Evolutionary conservation across 2,329 filamentous ascomycete species (phyloP).

Genomic region (Claviceps sp.): DNA sequence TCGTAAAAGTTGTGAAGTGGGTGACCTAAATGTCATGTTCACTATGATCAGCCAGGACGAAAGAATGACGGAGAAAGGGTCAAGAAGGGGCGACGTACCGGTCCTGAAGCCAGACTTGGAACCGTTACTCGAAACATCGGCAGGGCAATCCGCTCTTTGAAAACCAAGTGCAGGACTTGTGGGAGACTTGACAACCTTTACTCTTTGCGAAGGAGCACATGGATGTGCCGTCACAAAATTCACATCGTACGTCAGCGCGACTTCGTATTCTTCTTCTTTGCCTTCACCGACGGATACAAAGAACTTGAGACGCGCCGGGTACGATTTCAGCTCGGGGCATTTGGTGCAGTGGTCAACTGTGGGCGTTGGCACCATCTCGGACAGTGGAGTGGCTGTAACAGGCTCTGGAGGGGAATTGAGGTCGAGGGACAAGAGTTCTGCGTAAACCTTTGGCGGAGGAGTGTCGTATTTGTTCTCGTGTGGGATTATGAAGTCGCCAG

Average conservation of each 20-base stretch:
- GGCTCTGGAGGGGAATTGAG: conserved; percentile 32
- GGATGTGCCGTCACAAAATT: conserved; percentile 55
- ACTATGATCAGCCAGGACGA: background rate
- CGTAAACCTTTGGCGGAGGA: conserved; percentile 31
- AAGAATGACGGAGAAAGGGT: background rate
- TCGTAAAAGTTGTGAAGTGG: conserved; percentile 50
- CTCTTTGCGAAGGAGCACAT: conserved; percentile 43
- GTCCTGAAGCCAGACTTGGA: conserved; percentile 34
- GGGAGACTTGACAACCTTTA: conserved; percentile 45
- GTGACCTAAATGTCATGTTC: conserved; percentile 31
- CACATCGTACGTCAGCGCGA: conserved; percentile 42
- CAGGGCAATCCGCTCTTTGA: conserved; percentile 41
- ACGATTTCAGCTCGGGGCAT: conserved; percentile 20
- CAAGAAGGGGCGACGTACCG: conserved; percentile 20
- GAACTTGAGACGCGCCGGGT: conserved; percentile 23
- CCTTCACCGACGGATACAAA: conserved; percentile 25
- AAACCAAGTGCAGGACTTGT: conserved; percentile 39
- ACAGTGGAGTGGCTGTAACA: conserved; percentile 30
- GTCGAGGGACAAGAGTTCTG: conserved; percentile 38
- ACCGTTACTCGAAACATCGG: conserved; percentile 27
- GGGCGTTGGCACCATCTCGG: conserved; percentile 25
- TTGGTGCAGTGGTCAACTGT: conserved; percentile 21
- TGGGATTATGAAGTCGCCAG: conserved; percentile 50
- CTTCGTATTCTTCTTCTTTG: conserved; percentile 27
- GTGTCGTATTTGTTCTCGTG: conserved; percentile 40